Evolutionary conservation across 2,329 filamentous ascomycete genomes (phyloP).

Genomic region (Fusarium tuaranense): DNA sequence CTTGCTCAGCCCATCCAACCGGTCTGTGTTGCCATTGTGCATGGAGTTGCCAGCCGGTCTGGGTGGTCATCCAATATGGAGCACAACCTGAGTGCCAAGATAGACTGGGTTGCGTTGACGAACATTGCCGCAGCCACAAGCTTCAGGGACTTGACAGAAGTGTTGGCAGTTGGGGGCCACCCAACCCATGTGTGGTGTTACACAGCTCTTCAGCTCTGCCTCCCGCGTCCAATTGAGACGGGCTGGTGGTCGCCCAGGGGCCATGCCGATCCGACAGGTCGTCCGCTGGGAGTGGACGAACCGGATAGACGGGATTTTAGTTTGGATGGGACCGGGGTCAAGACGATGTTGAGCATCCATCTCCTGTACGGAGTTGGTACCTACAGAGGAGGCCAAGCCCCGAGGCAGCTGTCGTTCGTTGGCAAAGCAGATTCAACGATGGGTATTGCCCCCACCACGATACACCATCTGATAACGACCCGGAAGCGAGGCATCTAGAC

Average conservation of each 20-base stretch:
- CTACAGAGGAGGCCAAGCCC: neutral
- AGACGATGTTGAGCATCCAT: neutral
- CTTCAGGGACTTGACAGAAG: neutral
- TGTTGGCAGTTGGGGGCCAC: neutral
- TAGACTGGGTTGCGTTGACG: neutral
- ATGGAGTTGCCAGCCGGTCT: neutral
- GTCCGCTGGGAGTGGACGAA: neutral
- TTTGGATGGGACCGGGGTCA: neutral
- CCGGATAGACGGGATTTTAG: neutral
- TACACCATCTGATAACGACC: neutral
- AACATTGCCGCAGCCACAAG: conserved; percentile 2
- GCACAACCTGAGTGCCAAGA: neutral
- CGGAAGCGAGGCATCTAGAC: neutral
- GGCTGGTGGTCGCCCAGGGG: neutral
- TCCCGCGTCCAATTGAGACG: neutral
- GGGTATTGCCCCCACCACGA: neutral
- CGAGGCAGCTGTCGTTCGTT: neutral
- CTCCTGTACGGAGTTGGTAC: neutral
- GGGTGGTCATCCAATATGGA: neutral
- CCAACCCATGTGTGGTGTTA: neutral
- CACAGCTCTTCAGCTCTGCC: conserved; percentile 2
- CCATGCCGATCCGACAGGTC: neutral
- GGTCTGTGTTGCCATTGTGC: neutral
- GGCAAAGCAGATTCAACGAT: neutral
- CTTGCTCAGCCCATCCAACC: neutral